Conservation (phyloP, 352 stramenopile species). For the Globisporangium rhizosaccharum region DNA sequence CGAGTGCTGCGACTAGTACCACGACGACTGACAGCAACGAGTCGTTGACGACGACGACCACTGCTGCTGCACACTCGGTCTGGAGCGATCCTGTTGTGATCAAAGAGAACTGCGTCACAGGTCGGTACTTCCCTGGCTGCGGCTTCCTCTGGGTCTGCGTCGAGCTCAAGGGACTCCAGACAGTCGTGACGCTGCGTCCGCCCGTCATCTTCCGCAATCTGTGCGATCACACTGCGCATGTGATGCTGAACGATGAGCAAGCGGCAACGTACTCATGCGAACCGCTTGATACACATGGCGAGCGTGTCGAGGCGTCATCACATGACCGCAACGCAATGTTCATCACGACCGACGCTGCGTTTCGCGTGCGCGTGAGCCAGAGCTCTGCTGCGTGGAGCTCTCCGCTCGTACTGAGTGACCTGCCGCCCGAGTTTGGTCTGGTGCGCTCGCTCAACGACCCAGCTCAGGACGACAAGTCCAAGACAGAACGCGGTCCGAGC, state of each 20-base stretch:
- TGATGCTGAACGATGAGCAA: constrained; percentile 29
- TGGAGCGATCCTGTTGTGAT: constrained; percentile 71
- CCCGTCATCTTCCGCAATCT: constrained; percentile 42
- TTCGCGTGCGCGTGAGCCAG: constrained; percentile 20
- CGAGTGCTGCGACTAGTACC: background rate
- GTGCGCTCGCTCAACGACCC: constrained; percentile 29
- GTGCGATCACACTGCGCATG: constrained; percentile 27
- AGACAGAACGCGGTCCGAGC: background rate
- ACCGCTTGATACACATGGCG: background rate
- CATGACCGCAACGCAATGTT: constrained; percentile 7
- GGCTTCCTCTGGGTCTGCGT: constrained; percentile 74
- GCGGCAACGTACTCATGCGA: background rate
- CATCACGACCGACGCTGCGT: constrained; percentile 33
- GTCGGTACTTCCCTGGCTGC: constrained; percentile 36
- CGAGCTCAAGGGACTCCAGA: constrained; percentile 49
- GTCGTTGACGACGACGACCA: background rate
- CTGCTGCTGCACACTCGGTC: constrained; percentile 4
- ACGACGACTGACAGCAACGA: background rate
- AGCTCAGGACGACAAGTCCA: background rate
- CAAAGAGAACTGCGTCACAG: constrained; percentile 52
- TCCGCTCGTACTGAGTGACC: constrained; percentile 11
- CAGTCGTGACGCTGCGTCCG: constrained; percentile 46
- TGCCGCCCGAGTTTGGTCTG: constrained; percentile 46
- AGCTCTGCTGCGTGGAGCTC: constrained; percentile 27
- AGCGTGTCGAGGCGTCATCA: background rate